Conservation (phyloP, 257 asterid species). For the Marsdenia floribunda region DNA sequence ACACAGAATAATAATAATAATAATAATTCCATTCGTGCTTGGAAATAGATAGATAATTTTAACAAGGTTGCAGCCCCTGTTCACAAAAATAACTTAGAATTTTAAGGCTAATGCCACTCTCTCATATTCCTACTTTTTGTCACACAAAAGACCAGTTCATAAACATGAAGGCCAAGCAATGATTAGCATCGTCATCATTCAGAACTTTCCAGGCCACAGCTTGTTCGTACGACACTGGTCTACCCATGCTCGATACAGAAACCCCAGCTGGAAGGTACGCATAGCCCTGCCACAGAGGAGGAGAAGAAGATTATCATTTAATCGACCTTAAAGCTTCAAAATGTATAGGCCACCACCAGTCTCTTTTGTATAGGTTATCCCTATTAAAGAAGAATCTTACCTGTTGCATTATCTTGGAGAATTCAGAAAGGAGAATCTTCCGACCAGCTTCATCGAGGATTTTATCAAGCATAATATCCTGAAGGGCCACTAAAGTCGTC, state of each 20-base stretch:
- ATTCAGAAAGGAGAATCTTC: constrained; percentile 65
- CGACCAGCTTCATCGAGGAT: constrained; percentile 80
- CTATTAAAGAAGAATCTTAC: constrained; percentile 21
- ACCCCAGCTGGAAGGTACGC: constrained; percentile 75
- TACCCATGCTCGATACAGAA: constrained; percentile 91
- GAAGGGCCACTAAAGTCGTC: constrained; percentile 83
- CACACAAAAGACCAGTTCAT: constrained; percentile 86
- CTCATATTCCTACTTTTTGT: constrained; percentile 8
- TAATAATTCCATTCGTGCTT: no score
- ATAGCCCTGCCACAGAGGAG: constrained; percentile 48
- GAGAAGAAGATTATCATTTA: not conserved
- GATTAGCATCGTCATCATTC: constrained; percentile 63
- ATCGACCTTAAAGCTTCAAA: no score
- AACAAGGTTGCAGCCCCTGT: constrained; percentile 1
- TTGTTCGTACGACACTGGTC: constrained; percentile 77
- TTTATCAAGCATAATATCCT: constrained; percentile 87
- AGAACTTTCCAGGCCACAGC: constrained; percentile 89
- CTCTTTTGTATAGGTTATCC: no score
- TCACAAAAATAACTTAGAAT: constrained; percentile 31
- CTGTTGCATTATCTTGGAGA: constrained; percentile 95
- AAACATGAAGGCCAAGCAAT: constrained; percentile 92
- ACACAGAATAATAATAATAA: no score
- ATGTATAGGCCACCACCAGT: no score
- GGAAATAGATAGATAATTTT: not conserved
- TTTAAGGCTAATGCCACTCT: constrained; percentile 1